Evolutionary conservation across 305 asterid species (phyloP), one percentile per base, ranked within the genome.

Genomic region (Nicotiana rustica): DNA sequence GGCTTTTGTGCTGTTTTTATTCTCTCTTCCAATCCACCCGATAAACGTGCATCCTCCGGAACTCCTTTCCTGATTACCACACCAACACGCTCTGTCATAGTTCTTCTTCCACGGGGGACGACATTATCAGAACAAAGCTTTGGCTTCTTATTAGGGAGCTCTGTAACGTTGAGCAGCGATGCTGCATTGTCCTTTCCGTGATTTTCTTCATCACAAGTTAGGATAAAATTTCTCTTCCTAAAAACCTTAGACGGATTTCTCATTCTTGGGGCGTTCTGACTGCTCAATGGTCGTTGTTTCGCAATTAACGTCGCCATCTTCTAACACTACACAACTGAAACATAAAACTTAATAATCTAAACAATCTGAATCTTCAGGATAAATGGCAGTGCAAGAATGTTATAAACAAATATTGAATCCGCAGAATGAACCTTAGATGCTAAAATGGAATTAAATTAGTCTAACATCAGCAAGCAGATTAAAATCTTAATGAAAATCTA

Each of bases 191-290:
- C 81, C 64, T 14, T 66, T 71, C 81, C 92, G 56, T 82, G 87
- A 71, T 86, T 88, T 44, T 86, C 94, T 21, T 92, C 94, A 9
- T 90, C 89, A 2, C n/a, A 65, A 75, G 82, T 80, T 82, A 88
- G 59, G 66, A 83, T 64, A 75, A 87, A 80, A 82, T 82, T 88
- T 84, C 91, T 84, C 89, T 80, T 87, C 85, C 87, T 87, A 66
- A 67, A 69, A 62, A 88, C 83, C 81, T 21, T 62, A 67, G 83
- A 25, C 44, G 25, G 82, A 71, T 36, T 86, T 62, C 82, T 83
- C 78, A 57, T 82, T 78, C 86, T 80, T 21, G 90, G 85, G 14
- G 62, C 61, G 65, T 73, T 69, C 79, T 36, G 78, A 70, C 65
- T 41, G 79, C 79, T 81, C 21, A 76, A 83, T 38, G 36, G 84